A percentile compares a stretch with the other conserved stretches of the same genome.
Conservation (phyloP, 345 rosid genomes). For the Eucalyptus grandis region DNA sequence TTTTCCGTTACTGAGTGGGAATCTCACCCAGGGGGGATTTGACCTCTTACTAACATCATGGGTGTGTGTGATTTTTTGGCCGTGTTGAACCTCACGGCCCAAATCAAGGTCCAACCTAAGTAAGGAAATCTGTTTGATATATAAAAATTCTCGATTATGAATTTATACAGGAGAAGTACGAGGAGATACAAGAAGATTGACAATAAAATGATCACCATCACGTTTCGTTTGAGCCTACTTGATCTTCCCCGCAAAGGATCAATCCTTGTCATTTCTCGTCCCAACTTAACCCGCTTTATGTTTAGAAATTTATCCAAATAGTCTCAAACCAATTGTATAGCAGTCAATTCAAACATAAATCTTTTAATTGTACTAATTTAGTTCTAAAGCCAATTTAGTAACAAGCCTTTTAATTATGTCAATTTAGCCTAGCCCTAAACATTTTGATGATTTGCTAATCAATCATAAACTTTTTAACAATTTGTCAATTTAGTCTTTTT, state of each 20-base stretch:
- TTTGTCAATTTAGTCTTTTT: background rate
- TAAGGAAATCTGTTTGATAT: background rate
- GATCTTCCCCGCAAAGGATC: background rate
- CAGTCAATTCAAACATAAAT: background rate
- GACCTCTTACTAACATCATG: background rate
- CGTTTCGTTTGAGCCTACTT: background rate
- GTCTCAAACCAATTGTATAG: background rate
- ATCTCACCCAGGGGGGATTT: background rate
- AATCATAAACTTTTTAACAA: background rate
- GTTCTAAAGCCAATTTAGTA: background rate
- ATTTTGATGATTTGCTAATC: background rate
- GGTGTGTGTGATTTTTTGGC: background rate
- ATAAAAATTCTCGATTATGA: background rate
- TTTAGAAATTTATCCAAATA: background rate
- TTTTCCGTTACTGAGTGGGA: no score
- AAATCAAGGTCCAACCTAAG: background rate
- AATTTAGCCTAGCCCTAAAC: background rate
- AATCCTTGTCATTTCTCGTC: background rate
- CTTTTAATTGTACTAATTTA: background rate
- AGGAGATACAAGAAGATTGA: background rate
- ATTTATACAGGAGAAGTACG: background rate
- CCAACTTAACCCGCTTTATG: background rate
- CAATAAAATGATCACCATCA: background rate
- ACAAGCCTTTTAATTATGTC: background rate
- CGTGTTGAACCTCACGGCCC: background rate